Base-by-base conservation (phyloP, 2,329 filamentous ascomycete genomes). In the Ophiostoma pallidulum region DNA sequence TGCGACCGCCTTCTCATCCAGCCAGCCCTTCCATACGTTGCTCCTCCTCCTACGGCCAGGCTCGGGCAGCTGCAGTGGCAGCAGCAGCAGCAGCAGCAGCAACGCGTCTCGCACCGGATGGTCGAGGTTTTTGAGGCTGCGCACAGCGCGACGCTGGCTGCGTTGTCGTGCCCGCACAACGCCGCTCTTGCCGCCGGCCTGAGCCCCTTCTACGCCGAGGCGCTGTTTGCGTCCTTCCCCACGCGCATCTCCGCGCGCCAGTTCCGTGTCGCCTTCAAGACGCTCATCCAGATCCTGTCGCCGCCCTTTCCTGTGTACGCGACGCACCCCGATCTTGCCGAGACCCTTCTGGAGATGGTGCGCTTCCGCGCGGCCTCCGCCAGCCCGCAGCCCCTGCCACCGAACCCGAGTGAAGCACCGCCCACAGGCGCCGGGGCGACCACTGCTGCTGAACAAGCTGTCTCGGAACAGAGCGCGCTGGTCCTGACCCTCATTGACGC, bases 211-310 rank as follows among this genome's bases (percentile, higher is more conserved):
- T 95, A 96, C 64, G 80, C 94, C 53, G 82, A 90, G 56, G 80
- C 82, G 13, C 73, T 95, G 0, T 86, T 94, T 59, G 72, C 76
- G 18, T 82, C 87, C 1, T 95, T 95, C 63, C 89, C 90, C 0
- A 62, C 71, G 2, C 84, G 83, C 50, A 78, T 95, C 18, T 90
- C 86, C 0, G 74, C 86, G 1, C 80, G 89, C 14, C 90, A 96
- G 62, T 95, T 96, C 69, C 78, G 89, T 26, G 72, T 95, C 9
- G 90, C 89, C 10, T 90, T 94, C 70, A 86, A 84, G 61, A 91
- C 87, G 2, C 71, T 95, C 39, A 78, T 94, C 63, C 83, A 84
- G 57, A 82, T 94, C 50, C 80, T 88, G 10, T 82, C 84, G 3
- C 87, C 89, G 3, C 90, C 89, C 0, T 88, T 85, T 32, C 75